Conservation (phyloP, 1,139 yeast genomes). For the Candida buenavistaensis region DNA sequence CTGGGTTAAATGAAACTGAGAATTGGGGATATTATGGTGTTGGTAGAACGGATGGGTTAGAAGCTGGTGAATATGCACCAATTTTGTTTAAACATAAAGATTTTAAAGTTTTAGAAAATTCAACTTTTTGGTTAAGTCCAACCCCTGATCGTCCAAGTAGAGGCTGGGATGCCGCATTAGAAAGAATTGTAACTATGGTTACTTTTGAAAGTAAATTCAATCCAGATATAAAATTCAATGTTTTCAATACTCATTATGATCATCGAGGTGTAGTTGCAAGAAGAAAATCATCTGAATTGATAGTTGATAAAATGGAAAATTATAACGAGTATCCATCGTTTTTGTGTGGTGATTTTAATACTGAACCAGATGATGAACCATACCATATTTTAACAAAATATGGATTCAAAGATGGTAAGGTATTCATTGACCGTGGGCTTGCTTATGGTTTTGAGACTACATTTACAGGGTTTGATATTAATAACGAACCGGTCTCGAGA, state of each 20-base stretch:
- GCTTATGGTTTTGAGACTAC: conserved; percentile 44
- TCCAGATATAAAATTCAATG: conserved; percentile 33
- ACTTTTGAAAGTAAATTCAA: conserved; percentile 22
- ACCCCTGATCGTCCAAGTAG: conserved; percentile 42
- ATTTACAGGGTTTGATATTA: conserved; percentile 46
- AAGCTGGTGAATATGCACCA: conserved; percentile 47
- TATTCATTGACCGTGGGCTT: conserved; percentile 18
- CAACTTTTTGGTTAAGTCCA: conserved; percentile 46
- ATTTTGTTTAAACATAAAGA: conserved; percentile 30
- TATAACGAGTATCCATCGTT: conserved; percentile 43
- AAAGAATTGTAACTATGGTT: conserved; percentile 45
- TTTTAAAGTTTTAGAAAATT: conserved; percentile 33
- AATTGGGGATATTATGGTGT: conserved; percentile 45
- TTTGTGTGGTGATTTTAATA: conserved; percentile 55
- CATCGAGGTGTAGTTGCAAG: conserved; percentile 52
- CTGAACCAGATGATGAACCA: conserved; percentile 53
- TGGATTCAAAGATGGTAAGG: conserved; percentile 37
- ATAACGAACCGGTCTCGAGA: conserved; percentile 25
- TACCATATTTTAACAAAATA: conserved; percentile 37
- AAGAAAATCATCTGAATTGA: conserved; percentile 46
- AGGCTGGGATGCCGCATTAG: conserved; percentile 45
- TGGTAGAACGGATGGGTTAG: conserved; percentile 50
- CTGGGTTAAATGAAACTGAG: conserved; percentile 23
- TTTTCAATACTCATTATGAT: conserved; percentile 61
- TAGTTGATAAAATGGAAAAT: conserved; percentile 40